Conservation (phyloP, 208 protist species). For the Crithidia acanthocephali region DNA sequence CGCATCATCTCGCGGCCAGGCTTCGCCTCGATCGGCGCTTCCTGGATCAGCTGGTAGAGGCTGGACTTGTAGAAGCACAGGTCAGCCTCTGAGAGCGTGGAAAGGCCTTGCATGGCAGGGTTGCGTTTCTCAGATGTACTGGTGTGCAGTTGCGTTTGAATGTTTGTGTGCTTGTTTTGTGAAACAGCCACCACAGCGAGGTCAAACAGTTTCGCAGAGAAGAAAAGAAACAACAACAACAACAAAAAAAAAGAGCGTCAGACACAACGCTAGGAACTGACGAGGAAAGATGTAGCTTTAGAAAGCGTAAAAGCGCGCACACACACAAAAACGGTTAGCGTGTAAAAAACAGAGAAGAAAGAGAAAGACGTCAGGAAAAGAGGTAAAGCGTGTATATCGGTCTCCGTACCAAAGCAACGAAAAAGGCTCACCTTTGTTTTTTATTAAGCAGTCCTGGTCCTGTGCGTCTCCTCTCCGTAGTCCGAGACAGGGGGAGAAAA, state of each 20-base stretch:
- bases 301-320: too few species aligned
- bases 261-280: too few species aligned
- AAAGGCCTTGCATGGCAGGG: constrained; percentile 25
- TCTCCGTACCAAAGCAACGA: not conserved
- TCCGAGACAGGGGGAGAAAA: not conserved
- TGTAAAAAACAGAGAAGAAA: not conserved
- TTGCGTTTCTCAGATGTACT: not conserved
- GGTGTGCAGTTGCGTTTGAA: not conserved
- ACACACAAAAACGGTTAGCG: too few species aligned
- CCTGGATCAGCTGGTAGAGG: constrained; percentile 78
- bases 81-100: constrained; percentile 46
- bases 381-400: not conserved
- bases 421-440: too few species aligned
- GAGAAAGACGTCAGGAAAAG: not conserved
- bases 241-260: too few species aligned
- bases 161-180: not conserved
- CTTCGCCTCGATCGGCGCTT: constrained; percentile 64
- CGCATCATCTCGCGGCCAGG: constrained; percentile 78
- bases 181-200: too few species aligned
- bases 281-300: not conserved
- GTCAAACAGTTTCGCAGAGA: too few species aligned
- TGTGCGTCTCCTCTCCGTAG: too few species aligned
- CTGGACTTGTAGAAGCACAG: constrained; percentile 78
- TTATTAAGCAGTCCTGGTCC: too few species aligned
- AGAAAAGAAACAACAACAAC: constrained; percentile 2